phyloP scores from a whole-genome alignment of 306 rosid species.

The Vicia sativa region DNA sequence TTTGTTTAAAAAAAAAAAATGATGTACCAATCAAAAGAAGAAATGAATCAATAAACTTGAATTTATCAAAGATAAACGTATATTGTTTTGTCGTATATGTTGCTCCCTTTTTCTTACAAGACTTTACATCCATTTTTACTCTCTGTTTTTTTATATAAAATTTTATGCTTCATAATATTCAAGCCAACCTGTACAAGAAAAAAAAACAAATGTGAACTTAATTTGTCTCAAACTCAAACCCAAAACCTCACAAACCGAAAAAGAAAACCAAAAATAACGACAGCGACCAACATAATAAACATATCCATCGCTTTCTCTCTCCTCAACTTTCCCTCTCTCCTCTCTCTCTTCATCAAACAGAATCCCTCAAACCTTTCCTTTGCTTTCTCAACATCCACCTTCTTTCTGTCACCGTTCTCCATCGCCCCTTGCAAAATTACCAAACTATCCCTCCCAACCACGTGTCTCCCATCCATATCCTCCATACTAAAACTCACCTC shows the following conservation, averaged over 20 bases:
- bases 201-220: neutral
- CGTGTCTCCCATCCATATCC: slow-evolving; percentile 70
- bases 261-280: slow-evolving; percentile 46
- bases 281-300: slow-evolving; percentile 44
- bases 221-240: slow-evolving; percentile 17
- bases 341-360: slow-evolving; percentile 45
- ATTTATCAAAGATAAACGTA: neutral
- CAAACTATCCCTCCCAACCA: slow-evolving; percentile 68
- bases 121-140: neutral
- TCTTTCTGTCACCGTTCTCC: slow-evolving; percentile 53
- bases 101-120: neutral
- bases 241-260: slow-evolving; percentile 42
- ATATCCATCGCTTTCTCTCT: slow-evolving; percentile 58
- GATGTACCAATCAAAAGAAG: neutral
- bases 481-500: slow-evolving; percentile 68
- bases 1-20: neutral
- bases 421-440: slow-evolving; percentile 57
- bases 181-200: neutral
- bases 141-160: neutral
- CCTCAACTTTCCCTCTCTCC: slow-evolving; percentile 45
- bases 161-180: neutral
- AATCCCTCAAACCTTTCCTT: slow-evolving; percentile 49
- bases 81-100: neutral
- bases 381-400: slow-evolving; percentile 38
- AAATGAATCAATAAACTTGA: slow-evolving; percentile 6